Evolutionary conservation across 805 yeast genomes (phyloP).

Genomic region (Barnettozyma siamensis): DNA sequence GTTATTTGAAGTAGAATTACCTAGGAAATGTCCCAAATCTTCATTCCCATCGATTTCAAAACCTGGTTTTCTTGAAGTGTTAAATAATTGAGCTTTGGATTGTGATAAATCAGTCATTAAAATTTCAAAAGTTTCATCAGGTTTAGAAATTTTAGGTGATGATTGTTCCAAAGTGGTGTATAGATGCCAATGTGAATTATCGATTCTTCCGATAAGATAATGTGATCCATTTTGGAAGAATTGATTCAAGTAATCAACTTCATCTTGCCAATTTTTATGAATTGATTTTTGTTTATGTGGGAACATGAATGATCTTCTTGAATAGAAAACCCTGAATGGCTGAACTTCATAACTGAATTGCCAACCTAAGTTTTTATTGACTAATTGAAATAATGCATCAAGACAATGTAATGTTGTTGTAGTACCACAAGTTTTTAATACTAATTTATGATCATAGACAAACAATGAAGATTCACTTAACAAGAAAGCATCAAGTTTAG

Average conservation of each 20-base stretch:
- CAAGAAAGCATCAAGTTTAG: conserved; percentile 71
- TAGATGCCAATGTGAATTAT: conserved; percentile 87
- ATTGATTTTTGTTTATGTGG: conserved; percentile 78
- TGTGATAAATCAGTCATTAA: conserved; percentile 82
- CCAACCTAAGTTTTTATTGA: conserved; percentile 38
- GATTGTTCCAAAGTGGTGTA: conserved; percentile 50
- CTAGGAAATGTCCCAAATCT: conserved; percentile 79
- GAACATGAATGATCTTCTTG: conserved; percentile 89
- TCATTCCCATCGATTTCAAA: conserved; percentile 41
- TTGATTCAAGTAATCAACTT: conserved; percentile 61
- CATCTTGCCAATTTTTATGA: conserved; percentile 82
- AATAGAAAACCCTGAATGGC: conserved; percentile 74
- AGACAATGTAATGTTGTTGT: conserved; percentile 84
- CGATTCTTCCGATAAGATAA: conserved; percentile 74
- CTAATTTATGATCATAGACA: conserved; percentile 78
- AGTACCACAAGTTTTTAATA: conserved; percentile 94
- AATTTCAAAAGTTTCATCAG: conserved; percentile 78
- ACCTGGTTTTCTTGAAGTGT: conserved; percentile 40
- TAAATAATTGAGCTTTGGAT: conserved; percentile 50
- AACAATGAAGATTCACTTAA: conserved; percentile 87
- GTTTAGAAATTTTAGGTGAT: conserved; percentile 14
- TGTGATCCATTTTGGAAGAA: conserved; percentile 58
- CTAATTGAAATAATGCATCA: conserved; percentile 52
- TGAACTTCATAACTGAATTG: conserved; percentile 27
- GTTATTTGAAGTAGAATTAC: conserved; percentile 57